Evolutionary conservation across 164 flowering plant genomes (phyloP), one percentile per base, ranked within the genome.

Genomic region (Berberis vulgaris): DNA sequence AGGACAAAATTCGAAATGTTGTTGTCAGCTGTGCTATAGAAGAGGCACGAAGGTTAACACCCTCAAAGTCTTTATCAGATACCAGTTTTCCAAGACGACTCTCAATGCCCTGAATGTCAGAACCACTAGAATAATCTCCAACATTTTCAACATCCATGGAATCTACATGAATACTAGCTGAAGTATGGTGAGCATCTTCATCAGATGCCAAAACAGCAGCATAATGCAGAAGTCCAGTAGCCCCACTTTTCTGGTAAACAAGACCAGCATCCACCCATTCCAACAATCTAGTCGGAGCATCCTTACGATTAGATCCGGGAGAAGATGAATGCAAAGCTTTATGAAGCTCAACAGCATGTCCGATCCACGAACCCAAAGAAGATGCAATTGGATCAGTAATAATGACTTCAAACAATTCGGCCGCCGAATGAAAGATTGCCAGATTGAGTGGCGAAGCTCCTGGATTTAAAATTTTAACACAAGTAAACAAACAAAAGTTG

Each of bases 221-320:
- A 83, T 91, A 95, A 3, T 88, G 83, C 65, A 95, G 73, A 69
- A 95, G 92, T 67, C 99, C 99, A 78, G 77, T 68, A 68, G 81
- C 92, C 50, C 99, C 99, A 76, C 80, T 84, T 77, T 78, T 86
- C 62, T 95, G 97, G 71, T 86, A 95, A 69, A 91, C 90, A 26
- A 86, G 89, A 67, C 96, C 89, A 71, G 96, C 97, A 84, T 95
- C 99, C 56, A 95, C 83, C 97, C 96, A 95, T 68, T 95, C 96
- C 80, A 95, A 75, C 55, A 95, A 81, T 74, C 99, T 78, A 13
- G 86, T 80, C 42, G 99, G 99, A 71, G 97, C 92, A 83, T 95
- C 99, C 79, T 89, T 89, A 73, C 86, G 76, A 74, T 82, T 95
- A 60, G 97, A 84, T 64, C 99, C 97, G 7, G 94, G 90, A 26